Evolutionary conservation across 805 yeast genomes (phyloP), one percentile per base, ranked within the genome.

Genomic region (Ogataea henricii): DNA sequence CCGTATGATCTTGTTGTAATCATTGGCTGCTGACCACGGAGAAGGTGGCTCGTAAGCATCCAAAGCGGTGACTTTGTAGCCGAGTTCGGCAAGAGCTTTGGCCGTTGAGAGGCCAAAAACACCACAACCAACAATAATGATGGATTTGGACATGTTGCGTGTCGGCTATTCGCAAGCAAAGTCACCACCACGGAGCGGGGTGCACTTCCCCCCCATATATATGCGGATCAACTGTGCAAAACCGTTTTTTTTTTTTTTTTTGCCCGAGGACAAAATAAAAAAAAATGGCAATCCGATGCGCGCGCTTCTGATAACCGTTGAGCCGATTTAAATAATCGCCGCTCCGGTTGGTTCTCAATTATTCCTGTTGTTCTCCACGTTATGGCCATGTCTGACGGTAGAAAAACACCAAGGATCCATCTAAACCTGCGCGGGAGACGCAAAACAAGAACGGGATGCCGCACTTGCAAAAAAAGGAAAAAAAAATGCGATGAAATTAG

Each of bases 381-480:
- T 34, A 10, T 9, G 8, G 12, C 23, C 6, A 34, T 18, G 23
- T 16, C 38, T 6, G 21, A 12, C 20, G 6, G 6, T 6, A 34
- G 20, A 17, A 39, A 39, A 13, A 16, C 10, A 16, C 34, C 7
- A 14, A 39, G 10, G 17, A 5, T 23, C 34, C 45, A 42, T 16
- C 17, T 16, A 17, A 45, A 38, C 22, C 38, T 41, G n/a, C 29
- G 32, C 18, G 49, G 43, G 14, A 22, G 25, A 22, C 8, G 25
- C 25, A 22, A 22, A 22, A 22, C 25, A 22, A 35, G 66, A 36
- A 59, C 63, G 12, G 79, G 79, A 1, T 74, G 79, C 47, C 62
- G 67, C 63, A 69, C 70, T 5, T 74, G 79, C 54, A 63, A 76
- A 47, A 59, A 63, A 18, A 64, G 77, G 33, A 74, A 71, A 51